Evolutionary conservation across 1,139 yeast genomes (phyloP).

Genomic region (Blastobotrys buckinghamii): DNA sequence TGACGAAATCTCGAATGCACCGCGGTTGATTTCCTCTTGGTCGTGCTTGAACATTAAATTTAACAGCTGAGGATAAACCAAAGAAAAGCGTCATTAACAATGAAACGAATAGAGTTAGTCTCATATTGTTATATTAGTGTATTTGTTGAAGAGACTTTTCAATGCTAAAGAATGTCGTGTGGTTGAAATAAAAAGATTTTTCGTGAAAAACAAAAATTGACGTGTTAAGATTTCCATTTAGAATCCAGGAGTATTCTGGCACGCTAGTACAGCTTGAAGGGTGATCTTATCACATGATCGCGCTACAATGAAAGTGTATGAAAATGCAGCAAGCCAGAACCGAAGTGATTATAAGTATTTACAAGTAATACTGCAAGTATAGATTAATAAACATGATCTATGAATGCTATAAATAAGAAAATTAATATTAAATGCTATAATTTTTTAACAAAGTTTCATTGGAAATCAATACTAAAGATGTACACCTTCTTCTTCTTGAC

Average conservation of each 20-base stretch:
- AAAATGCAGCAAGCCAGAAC: too few relatives aligned
- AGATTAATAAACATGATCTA: too few relatives aligned
- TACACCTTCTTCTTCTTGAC: neutral
- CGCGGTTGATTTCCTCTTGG: constrained; percentile 37
- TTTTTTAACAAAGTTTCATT: too few relatives aligned
- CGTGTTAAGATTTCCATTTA: neutral
- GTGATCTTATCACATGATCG: too few relatives aligned
- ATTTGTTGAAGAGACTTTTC: too few relatives aligned
- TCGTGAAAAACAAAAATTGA: neutral
- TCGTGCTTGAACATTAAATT: constrained; percentile 32
- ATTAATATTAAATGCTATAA: too few relatives aligned
- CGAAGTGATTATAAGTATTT: too few relatives aligned
- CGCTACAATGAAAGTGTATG: too few relatives aligned
- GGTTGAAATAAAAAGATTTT: neutral
- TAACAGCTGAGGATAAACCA: constrained; percentile 28
- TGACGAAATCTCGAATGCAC: constrained; percentile 88
- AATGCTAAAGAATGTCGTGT: neutral
- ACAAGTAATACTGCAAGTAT: too few relatives aligned
- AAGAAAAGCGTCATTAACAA: constrained; percentile 18
- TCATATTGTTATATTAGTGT: neutral
- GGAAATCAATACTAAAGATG: neutral
- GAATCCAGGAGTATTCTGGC: too few relatives aligned
- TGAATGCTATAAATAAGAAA: too few relatives aligned
- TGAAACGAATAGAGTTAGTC: constrained; percentile 12
- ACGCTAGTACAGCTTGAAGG: too few relatives aligned